These are phyloP conservation scores for Mycena citricolor DNA, from an alignment of 1,284 basidiomycete species.

Conservation along the genomic window DNA sequence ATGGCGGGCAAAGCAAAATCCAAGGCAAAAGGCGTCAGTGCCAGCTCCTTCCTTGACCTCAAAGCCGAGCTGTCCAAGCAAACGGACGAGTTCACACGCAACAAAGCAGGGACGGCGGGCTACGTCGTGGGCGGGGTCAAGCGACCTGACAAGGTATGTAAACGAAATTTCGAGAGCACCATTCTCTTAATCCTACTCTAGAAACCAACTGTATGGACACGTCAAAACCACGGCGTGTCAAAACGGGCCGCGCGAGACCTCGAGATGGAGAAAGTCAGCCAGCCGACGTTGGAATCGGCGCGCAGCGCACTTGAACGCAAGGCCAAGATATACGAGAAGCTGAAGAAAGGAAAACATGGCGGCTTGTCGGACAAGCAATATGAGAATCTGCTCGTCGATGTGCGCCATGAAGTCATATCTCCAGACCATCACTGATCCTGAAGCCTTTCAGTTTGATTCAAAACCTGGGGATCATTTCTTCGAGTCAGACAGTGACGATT, in stretches of 20 bases:
- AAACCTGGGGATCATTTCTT: constrained; percentile 53
- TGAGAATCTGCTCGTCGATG: constrained; percentile 79
- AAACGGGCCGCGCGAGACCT: constrained; percentile 61
- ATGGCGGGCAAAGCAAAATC: constrained; percentile 39
- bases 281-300: constrained; percentile 68
- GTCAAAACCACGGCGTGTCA: constrained; percentile 69
- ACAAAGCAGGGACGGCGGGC: constrained; percentile 56
- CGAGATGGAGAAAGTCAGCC: constrained; percentile 63
- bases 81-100: constrained; percentile 59
- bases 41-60: constrained; percentile 73
- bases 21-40: constrained; percentile 67
- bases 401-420: constrained; percentile 38
- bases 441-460: constrained; percentile 63
- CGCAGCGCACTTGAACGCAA: constrained; percentile 75
- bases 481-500: constrained; percentile 72
- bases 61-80: constrained; percentile 71
- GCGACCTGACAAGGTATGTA: constrained; percentile 61
- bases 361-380: constrained; percentile 79
- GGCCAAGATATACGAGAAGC: constrained; percentile 79
- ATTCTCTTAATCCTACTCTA: constrained; percentile 28
- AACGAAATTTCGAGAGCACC: background rate
- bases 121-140: constrained; percentile 56
- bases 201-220: constrained; percentile 74
- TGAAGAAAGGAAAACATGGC: constrained; percentile 78
- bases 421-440: too few relatives aligned